Evolutionary conservation across 441 rosid genomes (phyloP), one percentile per base, ranked within the genome.

Genomic region (Pelargonium citronellum): DNA sequence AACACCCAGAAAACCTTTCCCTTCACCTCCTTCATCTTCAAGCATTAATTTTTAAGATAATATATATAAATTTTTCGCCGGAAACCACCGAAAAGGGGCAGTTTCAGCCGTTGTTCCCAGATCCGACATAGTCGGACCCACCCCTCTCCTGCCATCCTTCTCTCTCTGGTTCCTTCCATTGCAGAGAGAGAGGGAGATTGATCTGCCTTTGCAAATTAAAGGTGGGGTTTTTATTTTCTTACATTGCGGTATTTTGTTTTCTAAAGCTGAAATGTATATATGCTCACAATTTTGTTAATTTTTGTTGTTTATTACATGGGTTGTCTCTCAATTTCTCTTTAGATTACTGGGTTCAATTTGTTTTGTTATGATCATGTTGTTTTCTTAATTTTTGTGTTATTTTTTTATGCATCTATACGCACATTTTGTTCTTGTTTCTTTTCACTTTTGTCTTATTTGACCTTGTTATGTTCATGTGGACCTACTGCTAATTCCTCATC

Each of bases 111-210:
- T 30, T 30, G 34, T 30, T 0, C 34, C 34, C 34, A 4, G 34
- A 30, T 30, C 34, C 34, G 34, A 30, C 34, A 30, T 30, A 30
- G 34, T 30, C 34, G 60, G 60, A 53, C 60, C 60, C 60, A 53
- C 60, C 60, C 17, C 5, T 53, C 16, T 17, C 60, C 60, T 53
- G 6, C 16, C 60, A 19, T 53, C 60, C 60, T 53, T 53, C 60
- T 53, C 60, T 53, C 60, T 53, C 60, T 53, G 60, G 60, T 53
- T 15, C 20, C 20, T 15, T 53, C 60, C 60, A 53, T 53, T 53
- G 60, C 20, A 53, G 60, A 53, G 60, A 15, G 60, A 53, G 60
- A 53, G 60, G 19, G 60, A 53, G 20, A 53, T 53, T 19, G 5
- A 53, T 53, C 19, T n/a, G 58, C 58, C 58, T n/a, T 51, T 4